Base-by-base conservation (phyloP, 176 grass and related monocot genomes). In the Aegilops sharonensis region DNA sequence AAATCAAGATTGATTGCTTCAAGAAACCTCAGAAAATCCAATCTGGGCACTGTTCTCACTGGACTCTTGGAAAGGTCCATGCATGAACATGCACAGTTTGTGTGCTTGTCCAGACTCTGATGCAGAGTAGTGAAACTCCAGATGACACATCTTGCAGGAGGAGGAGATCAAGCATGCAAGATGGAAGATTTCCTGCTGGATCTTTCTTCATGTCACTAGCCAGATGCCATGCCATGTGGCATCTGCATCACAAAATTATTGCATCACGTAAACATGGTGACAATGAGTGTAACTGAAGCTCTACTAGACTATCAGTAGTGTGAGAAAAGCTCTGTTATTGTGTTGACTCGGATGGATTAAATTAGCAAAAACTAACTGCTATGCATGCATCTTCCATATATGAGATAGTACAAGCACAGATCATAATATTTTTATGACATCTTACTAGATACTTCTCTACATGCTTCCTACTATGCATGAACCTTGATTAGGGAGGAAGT, bases 141-240 rank as follows among this genome's bases (percentile, higher is more conserved):
- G 37, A 72, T 43, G 70, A 75, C 72, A 25, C 70, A 68, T 50
- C 61, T 78, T 78, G 73, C 60, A 76, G 27, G 43, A 40, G 73
- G 39, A 50, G 11, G 72, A 21, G 31, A 20, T 20, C 10, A 43
- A 37, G 34, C 78, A 64, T 43, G 72, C 24, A 75, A 18, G 29
- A 42, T 73, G 40, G 57, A 79, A 40, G 82, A 57, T 80, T 74
- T 66, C 18, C 35, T 89, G 67, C 42, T 66, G 42, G 50, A 79
- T 65, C 23, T 64, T 48, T 79, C 75, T 23, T 50, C n/a, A 39
- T 79, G 83, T 67, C 61, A 23, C 84, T 78, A 68, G 20, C 21
- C 8, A 43, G 87, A 89, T 34, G 57, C 30, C 56, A 89, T 84
- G 78, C 45, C 62, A 88, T 88, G 67, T 89, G 81, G 75, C 31